Evolutionary conservation across 2,329 filamentous ascomycete genomes (phyloP).

Genomic region (Monosporascus ibericus): DNA sequence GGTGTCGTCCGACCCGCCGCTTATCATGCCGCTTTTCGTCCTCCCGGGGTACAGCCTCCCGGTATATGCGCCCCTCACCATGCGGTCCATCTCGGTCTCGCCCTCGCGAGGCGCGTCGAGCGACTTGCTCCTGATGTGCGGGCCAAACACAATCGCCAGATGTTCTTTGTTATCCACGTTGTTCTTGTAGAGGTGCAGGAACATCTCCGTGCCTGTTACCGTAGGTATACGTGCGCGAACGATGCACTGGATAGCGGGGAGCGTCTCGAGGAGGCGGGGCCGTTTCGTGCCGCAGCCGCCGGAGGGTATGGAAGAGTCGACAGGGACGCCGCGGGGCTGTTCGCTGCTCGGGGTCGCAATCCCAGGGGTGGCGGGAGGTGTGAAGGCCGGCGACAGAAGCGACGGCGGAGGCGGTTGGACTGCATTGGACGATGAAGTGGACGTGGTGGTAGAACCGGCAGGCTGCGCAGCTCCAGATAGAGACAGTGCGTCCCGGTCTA

Average conservation of each 20-base stretch:
- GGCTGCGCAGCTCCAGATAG: slow-evolving; percentile 20
- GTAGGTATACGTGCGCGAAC: slow-evolving; percentile 94
- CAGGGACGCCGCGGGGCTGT: slow-evolving; percentile 47
- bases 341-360: slow-evolving; percentile 43
- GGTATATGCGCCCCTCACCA: slow-evolving; percentile 90
- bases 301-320: slow-evolving; percentile 51
- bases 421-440: slow-evolving; percentile 6
- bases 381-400: slow-evolving; percentile 82
- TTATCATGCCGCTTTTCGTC: slow-evolving; percentile 62
- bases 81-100: slow-evolving; percentile 82
- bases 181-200: slow-evolving; percentile 90
- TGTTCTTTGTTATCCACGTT: slow-evolving; percentile 93
- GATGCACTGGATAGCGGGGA: slow-evolving; percentile 87
- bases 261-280: slow-evolving; percentile 65
- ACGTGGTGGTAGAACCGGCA: slow-evolving; percentile 2
- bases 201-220: slow-evolving; percentile 90
- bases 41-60: slow-evolving; percentile 82
- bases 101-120: slow-evolving; percentile 67
- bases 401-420: slow-evolving; percentile 46
- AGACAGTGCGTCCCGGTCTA: slow-evolving; percentile 30
- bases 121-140: slow-evolving; percentile 67
- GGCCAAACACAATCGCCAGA: slow-evolving; percentile 92
- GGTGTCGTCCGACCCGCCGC: slow-evolving; percentile 21
- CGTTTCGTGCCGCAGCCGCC: slow-evolving; percentile 58
- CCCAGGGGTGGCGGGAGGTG: slow-evolving; percentile 61